Conservation (phyloP, 2,329 filamentous ascomycete species). For the Capronia epimyces region DNA sequence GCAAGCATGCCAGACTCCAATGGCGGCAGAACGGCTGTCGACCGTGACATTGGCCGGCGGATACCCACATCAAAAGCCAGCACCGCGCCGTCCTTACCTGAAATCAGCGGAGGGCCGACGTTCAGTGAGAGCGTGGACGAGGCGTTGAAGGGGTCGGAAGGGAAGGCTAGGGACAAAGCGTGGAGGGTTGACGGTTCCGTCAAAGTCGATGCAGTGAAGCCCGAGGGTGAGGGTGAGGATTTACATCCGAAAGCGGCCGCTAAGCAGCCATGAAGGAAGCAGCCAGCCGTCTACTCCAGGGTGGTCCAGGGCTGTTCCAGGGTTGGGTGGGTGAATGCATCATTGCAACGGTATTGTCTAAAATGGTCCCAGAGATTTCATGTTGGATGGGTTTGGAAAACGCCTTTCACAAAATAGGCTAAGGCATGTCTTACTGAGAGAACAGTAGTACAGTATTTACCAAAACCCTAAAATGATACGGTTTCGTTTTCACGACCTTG, state of each 20-base stretch:
- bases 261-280: constrained; percentile 1
- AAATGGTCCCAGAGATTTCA: too few relatives aligned
- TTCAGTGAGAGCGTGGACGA: constrained; percentile 10
- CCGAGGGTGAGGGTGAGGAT: not conserved
- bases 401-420: too few relatives aligned
- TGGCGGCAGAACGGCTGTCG: constrained; percentile 1
- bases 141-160: constrained; percentile 2
- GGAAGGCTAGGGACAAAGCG: constrained; percentile 1
- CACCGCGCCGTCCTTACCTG: not conserved
- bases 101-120: constrained; percentile 2
- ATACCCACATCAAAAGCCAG: not conserved
- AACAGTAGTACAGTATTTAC: too few relatives aligned
- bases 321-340: too few relatives aligned
- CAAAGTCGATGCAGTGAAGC: constrained; percentile 1
- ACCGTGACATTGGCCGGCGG: constrained; percentile 1
- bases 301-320: too few relatives aligned
- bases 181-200: constrained; percentile 2
- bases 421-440: too few relatives aligned
- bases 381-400: too few relatives aligned
- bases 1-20: constrained; percentile 2
- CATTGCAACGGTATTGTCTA: too few relatives aligned
- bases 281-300: too few relatives aligned
- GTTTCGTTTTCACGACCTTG: too few relatives aligned
- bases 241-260: constrained; percentile 6
- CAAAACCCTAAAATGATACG: too few relatives aligned